Percentiles rank a stretch among this genome's conserved stretches.
Conservation (phyloP, 2,329 filamentous ascomycete species). For the Helotiales sp. region DNA sequence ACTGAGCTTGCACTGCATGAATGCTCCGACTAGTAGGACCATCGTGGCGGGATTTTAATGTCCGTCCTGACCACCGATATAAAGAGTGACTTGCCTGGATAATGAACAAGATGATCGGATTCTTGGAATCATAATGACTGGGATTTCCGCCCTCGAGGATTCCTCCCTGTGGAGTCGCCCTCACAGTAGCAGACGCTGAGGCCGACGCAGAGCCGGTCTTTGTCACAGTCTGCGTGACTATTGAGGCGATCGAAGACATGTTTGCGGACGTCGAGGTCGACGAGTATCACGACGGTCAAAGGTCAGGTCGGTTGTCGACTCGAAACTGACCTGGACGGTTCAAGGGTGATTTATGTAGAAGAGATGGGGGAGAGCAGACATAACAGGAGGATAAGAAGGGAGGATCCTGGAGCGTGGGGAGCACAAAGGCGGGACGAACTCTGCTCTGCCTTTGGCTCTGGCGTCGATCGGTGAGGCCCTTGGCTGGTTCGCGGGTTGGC, state of each 20-base stretch:
- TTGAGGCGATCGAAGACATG: slow-evolving; percentile 9
- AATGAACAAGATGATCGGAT: slow-evolving; percentile 68
- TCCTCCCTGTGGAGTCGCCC: slow-evolving; percentile 52
- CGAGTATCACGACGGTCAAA: not conserved
- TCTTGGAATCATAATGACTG: slow-evolving; percentile 58
- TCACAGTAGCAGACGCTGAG: slow-evolving; percentile 15
- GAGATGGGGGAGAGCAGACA: too few species aligned
- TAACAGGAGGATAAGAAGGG: too few species aligned
- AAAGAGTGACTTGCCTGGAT: slow-evolving; percentile 55
- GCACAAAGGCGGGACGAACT: not conserved
- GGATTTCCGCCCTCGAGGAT: slow-evolving; percentile 65
- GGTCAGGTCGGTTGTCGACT: not conserved
- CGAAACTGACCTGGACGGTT: not conserved
- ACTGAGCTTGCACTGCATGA: slow-evolving; percentile 8
- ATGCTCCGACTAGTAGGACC: not conserved
- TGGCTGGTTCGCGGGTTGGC: not conserved
- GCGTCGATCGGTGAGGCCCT: not conserved
- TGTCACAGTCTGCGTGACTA: slow-evolving; percentile 9
- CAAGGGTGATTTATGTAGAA: not conserved
- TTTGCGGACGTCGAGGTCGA: not conserved
- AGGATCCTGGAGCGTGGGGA: too few species aligned
- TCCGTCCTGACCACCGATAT: not conserved
- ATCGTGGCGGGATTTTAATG: slow-evolving; percentile 2
- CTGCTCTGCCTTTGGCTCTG: too few species aligned
- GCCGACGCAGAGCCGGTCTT: slow-evolving; percentile 16